These are phyloP conservation scores for Pyrus pyrifolia DNA, from an alignment of 306 rosid genomes.

Conservation along the genomic window DNA sequence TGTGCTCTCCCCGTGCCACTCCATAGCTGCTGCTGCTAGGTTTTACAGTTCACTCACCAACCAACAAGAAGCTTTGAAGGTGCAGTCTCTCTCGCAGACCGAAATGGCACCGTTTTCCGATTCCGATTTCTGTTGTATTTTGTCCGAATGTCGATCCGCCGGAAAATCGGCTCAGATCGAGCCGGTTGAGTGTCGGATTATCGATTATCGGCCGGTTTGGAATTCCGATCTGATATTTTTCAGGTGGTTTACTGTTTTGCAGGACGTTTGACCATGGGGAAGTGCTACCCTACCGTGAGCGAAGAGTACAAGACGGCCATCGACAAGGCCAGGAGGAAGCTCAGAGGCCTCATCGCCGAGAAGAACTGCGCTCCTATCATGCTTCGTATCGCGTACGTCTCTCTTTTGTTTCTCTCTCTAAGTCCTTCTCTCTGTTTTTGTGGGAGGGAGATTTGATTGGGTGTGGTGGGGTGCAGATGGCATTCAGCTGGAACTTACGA, in stretches of 20 bases:
- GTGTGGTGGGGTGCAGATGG: slow-evolving; percentile 48
- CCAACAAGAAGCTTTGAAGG: slow-evolving; percentile 5
- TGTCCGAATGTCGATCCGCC: neutral
- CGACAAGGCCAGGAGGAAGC: slow-evolving; percentile 87
- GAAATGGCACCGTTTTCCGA: neutral
- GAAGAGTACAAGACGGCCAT: slow-evolving; percentile 67
- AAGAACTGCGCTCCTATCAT: slow-evolving; percentile 86
- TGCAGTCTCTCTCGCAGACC: neutral
- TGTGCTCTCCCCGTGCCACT: slow-evolving; percentile 26
- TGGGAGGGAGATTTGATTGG: neutral
- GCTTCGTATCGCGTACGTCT: slow-evolving; percentile 76
- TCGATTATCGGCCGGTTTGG: neutral
- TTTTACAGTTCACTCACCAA: neutral
- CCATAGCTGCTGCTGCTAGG: slow-evolving; percentile 11
- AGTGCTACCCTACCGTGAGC: slow-evolving; percentile 73
- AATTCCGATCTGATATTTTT: neutral
- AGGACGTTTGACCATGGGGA: slow-evolving; percentile 49
- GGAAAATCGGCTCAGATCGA: neutral
- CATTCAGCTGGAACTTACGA: slow-evolving; percentile 96
- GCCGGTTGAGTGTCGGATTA: neutral
- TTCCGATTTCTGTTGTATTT: neutral
- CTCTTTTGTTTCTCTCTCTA: neutral
- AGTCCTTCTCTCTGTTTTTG: neutral
- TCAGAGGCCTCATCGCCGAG: slow-evolving; percentile 85
- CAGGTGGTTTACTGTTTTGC: neutral